Percentiles rank a stretch among this genome's conserved stretches.
These are phyloP conservation scores for Vitis hybrid DNA, from an alignment of 177 flowering plant species.

Conservation along the genomic window DNA sequence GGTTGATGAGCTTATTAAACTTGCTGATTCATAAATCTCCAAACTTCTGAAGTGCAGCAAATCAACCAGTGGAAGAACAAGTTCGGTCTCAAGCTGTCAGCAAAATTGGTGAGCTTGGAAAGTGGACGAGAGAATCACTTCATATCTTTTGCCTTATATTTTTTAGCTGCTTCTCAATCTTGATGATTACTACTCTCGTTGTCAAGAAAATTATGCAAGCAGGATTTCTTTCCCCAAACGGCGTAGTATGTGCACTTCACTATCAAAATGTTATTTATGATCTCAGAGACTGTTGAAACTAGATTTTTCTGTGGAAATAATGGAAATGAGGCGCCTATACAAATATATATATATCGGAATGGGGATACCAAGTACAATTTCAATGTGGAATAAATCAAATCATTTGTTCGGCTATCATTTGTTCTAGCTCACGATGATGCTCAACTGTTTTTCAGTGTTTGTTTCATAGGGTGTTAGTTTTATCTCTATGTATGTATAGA, in stretches of 20 bases:
- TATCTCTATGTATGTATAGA: too few species aligned
- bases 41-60: neutral
- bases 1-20: constrained; percentile 79
- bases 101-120: neutral
- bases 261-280: too few species aligned
- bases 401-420: too few species aligned
- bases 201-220: neutral
- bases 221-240: neutral
- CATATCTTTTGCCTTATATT: neutral
- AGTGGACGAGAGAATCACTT: neutral
- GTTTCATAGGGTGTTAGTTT: too few species aligned
- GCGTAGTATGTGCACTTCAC: neutral
- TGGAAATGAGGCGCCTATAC: too few species aligned
- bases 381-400: too few species aligned
- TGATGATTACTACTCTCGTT: neutral
- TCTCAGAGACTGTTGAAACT: too few species aligned
- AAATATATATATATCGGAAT: too few species aligned
- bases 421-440: too few species aligned
- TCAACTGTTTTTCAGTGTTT: too few species aligned
- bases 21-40: constrained; percentile 48
- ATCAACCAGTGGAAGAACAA: neutral
- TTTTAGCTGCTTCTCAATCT: neutral
- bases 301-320: too few species aligned
- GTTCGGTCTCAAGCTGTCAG: neutral
- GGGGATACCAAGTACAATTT: too few species aligned